phyloP scores from a whole-genome alignment of 371 early-diverging fungal species.

The Nematocida parisii region DNA sequence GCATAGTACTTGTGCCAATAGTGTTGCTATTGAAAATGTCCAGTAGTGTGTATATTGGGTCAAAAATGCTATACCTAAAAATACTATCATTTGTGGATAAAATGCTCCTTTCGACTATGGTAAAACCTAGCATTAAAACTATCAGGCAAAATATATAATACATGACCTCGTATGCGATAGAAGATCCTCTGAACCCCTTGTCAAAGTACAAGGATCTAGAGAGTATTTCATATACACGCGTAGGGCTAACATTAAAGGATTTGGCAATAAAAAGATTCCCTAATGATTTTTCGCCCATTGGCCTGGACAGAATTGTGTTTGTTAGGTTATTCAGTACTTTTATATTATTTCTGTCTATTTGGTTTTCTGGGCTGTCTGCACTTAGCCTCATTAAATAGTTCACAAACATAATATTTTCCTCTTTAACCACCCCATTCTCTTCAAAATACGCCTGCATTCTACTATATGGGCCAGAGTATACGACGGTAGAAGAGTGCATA shows the following conservation, averaged over 20 bases:
- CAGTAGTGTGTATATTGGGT: constrained; percentile 14
- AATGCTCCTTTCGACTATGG: not conserved
- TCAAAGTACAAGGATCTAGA: constrained; percentile 36
- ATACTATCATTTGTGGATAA: not conserved
- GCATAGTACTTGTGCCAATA: not conserved
- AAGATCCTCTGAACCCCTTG: constrained; percentile 6
- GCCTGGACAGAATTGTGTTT: not conserved
- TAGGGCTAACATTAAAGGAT: constrained; percentile 1
- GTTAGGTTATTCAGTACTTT: not conserved
- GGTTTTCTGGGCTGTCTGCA: constrained; percentile 14
- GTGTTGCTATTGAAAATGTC: not conserved
- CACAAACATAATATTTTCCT: constrained; percentile 4
- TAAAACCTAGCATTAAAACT: not conserved
- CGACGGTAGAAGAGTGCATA: constrained; percentile 67
- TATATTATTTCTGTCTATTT: not conserved
- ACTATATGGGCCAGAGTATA: constrained; percentile 63
- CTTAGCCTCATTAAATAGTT: constrained; percentile 21
- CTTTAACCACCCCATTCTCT: not conserved
- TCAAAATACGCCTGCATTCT: constrained; percentile 1
- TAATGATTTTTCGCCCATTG: not conserved
- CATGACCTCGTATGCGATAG: constrained; percentile 5
- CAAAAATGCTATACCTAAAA: not conserved
- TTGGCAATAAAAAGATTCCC: constrained; percentile 8
- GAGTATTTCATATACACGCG: constrained; percentile 3
- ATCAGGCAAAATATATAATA: not conserved